phyloP scores from a whole-genome alignment of 257 asterid genomes.

The Fraxinus cuspidata region DNA sequence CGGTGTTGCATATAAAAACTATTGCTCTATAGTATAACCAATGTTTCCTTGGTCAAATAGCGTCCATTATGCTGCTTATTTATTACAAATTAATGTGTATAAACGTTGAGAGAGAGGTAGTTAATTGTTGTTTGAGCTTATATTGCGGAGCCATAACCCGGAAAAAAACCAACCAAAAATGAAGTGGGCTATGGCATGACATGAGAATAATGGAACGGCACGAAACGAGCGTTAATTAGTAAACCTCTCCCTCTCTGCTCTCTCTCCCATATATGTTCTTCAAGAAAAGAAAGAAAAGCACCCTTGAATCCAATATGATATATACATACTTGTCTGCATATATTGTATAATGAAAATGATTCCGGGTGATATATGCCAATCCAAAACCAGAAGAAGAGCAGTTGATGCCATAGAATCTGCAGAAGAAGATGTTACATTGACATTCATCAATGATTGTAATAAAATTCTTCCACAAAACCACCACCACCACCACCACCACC shows the following conservation, averaged over 20 bases:
- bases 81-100: neutral
- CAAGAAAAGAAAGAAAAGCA: neutral
- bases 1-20: too few relatives aligned
- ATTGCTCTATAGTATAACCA: too few relatives aligned
- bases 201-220: slow-evolving; percentile 4
- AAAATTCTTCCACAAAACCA: neutral
- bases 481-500: slow-evolving; percentile 1
- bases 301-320: neutral
- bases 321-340: neutral
- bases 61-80: neutral
- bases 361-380: neutral
- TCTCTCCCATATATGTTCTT: neutral
- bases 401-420: slow-evolving; percentile 12
- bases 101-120: neutral
- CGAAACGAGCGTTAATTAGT: neutral
- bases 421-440: slow-evolving; percentile 26
- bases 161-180: slow-evolving; percentile 19
- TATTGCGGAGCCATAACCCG: slow-evolving; percentile 35
- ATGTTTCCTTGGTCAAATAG: too few relatives aligned
- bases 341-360: neutral
- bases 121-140: slow-evolving; percentile 19
- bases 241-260: neutral
- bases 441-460: neutral
- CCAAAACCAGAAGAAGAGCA: slow-evolving; percentile 32
- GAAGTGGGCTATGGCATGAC: slow-evolving; percentile 18